A percentile compares a stretch with the other conserved stretches of the same genome.
phyloP scores from a whole-genome alignment of 805 yeast genomes.

The Dipodascopsis tothii region DNA sequence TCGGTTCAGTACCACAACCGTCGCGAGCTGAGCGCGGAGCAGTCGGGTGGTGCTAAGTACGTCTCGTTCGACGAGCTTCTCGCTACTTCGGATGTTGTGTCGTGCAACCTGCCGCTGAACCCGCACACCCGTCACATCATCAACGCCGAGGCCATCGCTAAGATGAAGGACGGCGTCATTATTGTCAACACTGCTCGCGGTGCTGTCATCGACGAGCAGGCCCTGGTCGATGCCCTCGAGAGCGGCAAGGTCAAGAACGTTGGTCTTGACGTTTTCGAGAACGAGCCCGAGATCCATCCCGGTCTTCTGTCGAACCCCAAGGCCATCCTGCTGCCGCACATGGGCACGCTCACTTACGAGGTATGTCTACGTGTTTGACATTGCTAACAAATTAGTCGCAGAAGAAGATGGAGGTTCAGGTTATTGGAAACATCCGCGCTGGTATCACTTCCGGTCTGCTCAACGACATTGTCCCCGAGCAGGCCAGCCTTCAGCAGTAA shows the following conservation, averaged over 20 bases:
- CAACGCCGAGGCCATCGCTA: conserved; percentile 38
- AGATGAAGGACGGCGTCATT: conserved; percentile 48
- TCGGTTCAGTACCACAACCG: conserved; percentile 71
- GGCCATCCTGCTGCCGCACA: conserved; percentile 51
- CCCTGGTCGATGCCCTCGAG: conserved; percentile 41
- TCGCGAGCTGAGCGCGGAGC: conserved; percentile 46
- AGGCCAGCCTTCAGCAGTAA: conserved; percentile 13
- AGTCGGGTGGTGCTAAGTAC: conserved; percentile 57
- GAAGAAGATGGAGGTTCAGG: conserved; percentile 71
- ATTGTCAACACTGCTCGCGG: conserved; percentile 58
- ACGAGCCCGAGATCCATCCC: conserved; percentile 47
- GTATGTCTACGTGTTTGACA: no score
- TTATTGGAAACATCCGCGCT: conserved; percentile 57
- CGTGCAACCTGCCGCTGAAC: conserved; percentile 48
- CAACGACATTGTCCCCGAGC: conserved; percentile 69
- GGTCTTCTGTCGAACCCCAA: conserved; percentile 41
- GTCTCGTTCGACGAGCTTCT: conserved; percentile 45
- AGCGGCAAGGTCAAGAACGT: conserved; percentile 45
- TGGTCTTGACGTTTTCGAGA: conserved; percentile 56
- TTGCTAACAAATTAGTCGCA: no score
- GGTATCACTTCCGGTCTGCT: conserved; percentile 62
- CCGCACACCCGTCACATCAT: conserved; percentile 45
- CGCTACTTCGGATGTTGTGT: conserved; percentile 42
- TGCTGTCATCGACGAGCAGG: conserved; percentile 49
- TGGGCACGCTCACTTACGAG: conserved; percentile 60